A percentile compares a stretch with the other conserved stretches of the same genome.
Evolutionary conservation across 495 filamentous ascomycete species (phyloP).

Genomic region (Podospora conica): DNA sequence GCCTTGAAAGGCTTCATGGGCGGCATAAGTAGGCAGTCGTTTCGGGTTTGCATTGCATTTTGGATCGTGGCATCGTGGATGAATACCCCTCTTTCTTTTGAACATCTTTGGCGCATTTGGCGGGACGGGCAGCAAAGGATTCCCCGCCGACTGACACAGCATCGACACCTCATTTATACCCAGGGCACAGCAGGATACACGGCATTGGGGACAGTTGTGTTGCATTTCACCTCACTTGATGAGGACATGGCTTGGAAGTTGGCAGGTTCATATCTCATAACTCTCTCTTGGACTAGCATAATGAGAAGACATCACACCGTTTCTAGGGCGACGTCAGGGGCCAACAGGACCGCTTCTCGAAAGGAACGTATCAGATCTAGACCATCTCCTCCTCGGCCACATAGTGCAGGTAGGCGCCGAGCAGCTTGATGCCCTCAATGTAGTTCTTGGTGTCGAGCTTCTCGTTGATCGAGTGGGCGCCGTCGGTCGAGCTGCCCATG

Average conservation of each 20-base stretch:
- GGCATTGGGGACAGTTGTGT: neutral
- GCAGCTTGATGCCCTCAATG: conserved; percentile 93
- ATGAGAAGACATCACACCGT: neutral
- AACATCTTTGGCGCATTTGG: neutral
- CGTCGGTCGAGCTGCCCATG: conserved; percentile 96
- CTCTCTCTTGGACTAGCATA: neutral
- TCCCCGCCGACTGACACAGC: neutral
- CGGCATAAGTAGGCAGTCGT: neutral
- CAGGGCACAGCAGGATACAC: neutral
- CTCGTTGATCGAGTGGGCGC: conserved; percentile 95
- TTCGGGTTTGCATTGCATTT: neutral
- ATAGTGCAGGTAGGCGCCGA: conserved; percentile 95
- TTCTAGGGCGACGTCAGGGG: neutral
- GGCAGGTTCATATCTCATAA: neutral
- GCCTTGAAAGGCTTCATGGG: neutral
- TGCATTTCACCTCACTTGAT: neutral
- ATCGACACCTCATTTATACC: neutral
- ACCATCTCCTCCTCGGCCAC: conserved; percentile 78
- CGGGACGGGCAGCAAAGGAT: neutral
- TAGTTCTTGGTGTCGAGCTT: conserved; percentile 97
- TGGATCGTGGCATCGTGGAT: neutral
- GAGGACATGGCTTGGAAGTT: neutral
- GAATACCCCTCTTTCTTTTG: neutral
- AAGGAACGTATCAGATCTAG: conserved; percentile 12
- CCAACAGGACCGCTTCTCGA: neutral